A percentile compares a stretch with the other conserved stretches of the same genome.
Conservation (phyloP, 2,329 filamentous ascomycete species). For the Phialophora verrucosa region DNA sequence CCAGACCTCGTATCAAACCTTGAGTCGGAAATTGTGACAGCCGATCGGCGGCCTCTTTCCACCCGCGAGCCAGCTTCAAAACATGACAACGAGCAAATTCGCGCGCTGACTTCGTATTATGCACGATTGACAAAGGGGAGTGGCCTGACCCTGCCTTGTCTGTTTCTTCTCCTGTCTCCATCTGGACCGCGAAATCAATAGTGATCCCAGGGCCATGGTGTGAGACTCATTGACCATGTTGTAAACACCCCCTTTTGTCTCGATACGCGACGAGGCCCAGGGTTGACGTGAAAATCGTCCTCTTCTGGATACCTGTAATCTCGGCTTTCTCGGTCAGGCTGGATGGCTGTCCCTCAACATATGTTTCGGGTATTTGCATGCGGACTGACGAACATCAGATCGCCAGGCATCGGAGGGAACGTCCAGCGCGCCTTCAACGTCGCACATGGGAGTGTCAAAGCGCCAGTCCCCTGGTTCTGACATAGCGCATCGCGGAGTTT, state of each 20-base stretch:
- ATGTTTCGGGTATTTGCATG: conserved; percentile 28
- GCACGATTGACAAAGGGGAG: background rate
- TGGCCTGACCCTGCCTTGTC: background rate
- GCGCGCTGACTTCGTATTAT: background rate
- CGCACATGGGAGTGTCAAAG: conserved; percentile 12
- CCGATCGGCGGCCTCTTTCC: conserved; percentile 8
- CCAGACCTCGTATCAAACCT: conserved; percentile 6
- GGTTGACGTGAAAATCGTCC: conserved; percentile 6
- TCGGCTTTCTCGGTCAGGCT: conserved; percentile 19
- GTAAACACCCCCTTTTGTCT: background rate
- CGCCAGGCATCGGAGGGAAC: conserved; percentile 1
- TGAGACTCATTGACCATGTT: background rate
- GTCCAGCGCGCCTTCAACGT: background rate
- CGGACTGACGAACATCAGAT: conserved; percentile 21
- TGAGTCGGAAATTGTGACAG: conserved; percentile 16
- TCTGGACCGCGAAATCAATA: background rate
- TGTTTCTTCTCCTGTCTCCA: conserved; percentile 2
- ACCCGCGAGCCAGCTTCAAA: background rate
- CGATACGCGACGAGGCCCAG: background rate
- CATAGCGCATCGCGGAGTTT: background rate
- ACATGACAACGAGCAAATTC: background rate
- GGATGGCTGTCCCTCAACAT: background rate
- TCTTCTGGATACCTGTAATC: conserved; percentile 17
- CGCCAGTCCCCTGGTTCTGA: conserved; percentile 5
- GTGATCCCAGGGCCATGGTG: background rate